Evolutionary conservation across 2,329 filamentous ascomycete species (phyloP), one percentile per base, ranked within the genome.

Genomic region (Aspergillus terreus): DNA sequence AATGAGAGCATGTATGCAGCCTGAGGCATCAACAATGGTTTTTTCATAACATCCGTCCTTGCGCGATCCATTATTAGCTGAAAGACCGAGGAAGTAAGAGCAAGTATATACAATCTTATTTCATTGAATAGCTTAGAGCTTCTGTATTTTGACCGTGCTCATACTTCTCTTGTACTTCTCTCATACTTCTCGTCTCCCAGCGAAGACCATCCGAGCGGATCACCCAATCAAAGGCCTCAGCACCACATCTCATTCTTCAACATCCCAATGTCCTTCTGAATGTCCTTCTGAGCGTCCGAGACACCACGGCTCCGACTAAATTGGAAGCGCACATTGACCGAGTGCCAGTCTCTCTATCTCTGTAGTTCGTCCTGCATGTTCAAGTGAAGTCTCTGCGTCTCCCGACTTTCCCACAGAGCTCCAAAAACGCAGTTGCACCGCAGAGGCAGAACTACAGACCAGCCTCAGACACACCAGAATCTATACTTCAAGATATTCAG

Each of bases 11-110:
- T 38, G 40, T 2, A 19, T 42, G 40, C 6, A 52, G 58, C 58
- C 60, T 65, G 43, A 63, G 60, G 56, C 60, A 54, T 0, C 25
- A 42, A 48, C n/a, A 43, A 14, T 43, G 17, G 17, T 3, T 19
- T n/a, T 4, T 38, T 1, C 14, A 17, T 15, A n/a, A n/a, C 15
- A 6, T 38, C 14, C 12, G 6, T 23, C 1, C 6, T 5, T 23
- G 23, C 23, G 23, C 2, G 23, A 6, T 23, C 6, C 23, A 23
- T 23, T 23, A 23, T 23, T 23, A 23, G 23, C 23, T 23, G 23
- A 38, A 38, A 30, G 27, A 11, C 7, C 32, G 14, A 15, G n/a
- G 10, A 30, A 30, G 27, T 10, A 30, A 30, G 27, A 30, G 23
- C 5, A 23, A 6, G 6, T 30, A 30, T 4, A 10, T 30, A 30